Evolutionary conservation across 2,329 filamentous ascomycete species (phyloP), one percentile per base, ranked within the genome.

Genomic region (Epichloe uncinata): DNA sequence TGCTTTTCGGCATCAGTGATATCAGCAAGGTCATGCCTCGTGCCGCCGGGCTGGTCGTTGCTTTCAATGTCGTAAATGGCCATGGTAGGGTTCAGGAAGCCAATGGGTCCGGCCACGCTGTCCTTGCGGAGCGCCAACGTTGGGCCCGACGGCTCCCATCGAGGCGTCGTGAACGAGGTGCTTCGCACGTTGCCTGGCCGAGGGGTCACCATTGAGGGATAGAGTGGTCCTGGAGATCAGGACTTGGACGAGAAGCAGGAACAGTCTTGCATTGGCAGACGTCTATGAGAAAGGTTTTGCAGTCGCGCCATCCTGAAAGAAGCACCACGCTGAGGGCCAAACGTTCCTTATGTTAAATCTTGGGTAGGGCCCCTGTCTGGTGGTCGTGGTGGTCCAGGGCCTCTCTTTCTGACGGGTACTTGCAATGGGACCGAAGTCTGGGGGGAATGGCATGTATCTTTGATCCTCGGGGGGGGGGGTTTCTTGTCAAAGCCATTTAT

Each of bases 11-110:
- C 20, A 15, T 50, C 18, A 6, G 44, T 44, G 4, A 42, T 26
- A 7, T 52, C 48, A 22, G 47, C 26, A 22, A 51, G 38, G 7
- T 48, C 45, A 15, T 7, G 5, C 5, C 47, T 12, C n/a, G 22
- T 8, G 30, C 47, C 47, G n/a, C 40, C 38, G 12, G 38, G 30
- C 18, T 30, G 36, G 5, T 54, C 49, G 20, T 50, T 50, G 34
- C 36, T 34, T 3, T 34, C 16, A 30, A 54, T 54, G 41, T 54
- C 53, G 40, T 53, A 54, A 16, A 54, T 52, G 43, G 53, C 53
- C 13, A 49, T 53, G 16, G 53, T 54, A 15, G 51, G 53, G 41
- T 54, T 54, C 26, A 54, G 26, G 37, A 54, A 54, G n/a, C 50
- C 51, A 48, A 54, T 51, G 0, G 53, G 53, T 8, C 53, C 53